phyloP scores from a whole-genome alignment of 441 rosid genomes.

The Populus hybrid region DNA sequence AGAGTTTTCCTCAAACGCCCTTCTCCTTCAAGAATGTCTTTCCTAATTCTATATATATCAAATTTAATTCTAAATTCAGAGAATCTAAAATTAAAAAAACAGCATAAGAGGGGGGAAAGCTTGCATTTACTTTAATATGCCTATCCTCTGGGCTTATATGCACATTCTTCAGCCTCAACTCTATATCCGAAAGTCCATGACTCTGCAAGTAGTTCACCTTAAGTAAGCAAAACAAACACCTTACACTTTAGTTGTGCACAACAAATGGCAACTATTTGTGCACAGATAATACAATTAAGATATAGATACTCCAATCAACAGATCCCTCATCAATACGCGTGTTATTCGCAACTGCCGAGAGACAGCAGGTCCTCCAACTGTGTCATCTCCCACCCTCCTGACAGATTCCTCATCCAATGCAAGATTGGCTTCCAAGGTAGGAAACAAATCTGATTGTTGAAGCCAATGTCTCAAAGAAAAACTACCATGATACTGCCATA shows the following conservation, averaged over 20 bases:
- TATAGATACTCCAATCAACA: constrained; percentile 52
- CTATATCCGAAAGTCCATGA: constrained; percentile 94
- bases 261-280: not conserved
- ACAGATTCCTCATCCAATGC: constrained; percentile 93
- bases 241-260: not conserved
- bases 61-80: not conserved
- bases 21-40: not conserved
- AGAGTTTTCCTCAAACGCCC: not conserved
- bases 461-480: constrained; percentile 56
- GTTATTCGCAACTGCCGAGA: constrained; percentile 78
- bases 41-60: not conserved
- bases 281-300: not conserved
- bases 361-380: constrained; percentile 95
- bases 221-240: constrained; percentile 12
- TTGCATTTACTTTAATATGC: constrained; percentile 72
- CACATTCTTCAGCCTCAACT: constrained; percentile 28
- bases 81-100: not conserved
- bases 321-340: constrained; percentile 87
- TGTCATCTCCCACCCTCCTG: constrained; percentile 86
- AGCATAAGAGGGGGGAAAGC: not conserved
- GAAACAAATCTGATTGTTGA: constrained; percentile 92
- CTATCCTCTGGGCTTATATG: constrained; percentile 94
- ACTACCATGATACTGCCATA: constrained; percentile 71
- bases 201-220: constrained; percentile 98
- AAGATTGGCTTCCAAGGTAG: constrained; percentile 90